phyloP scores from a whole-genome alignment of 225 moss, liverwort and hornwort genomes.

The Marchantia polymorpha region DNA sequence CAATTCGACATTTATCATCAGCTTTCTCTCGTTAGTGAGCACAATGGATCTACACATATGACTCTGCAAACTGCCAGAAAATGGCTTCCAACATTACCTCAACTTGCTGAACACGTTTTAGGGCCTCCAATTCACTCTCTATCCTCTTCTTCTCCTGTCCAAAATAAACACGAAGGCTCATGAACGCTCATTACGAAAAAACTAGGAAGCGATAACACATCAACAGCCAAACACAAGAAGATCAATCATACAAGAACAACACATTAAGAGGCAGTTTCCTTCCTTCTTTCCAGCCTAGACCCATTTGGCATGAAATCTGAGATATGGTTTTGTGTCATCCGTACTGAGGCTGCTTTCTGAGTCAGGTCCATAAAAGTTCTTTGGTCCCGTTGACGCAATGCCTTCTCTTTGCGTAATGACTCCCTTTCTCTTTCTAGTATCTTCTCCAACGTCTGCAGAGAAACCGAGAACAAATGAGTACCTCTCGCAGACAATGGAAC shows the following conservation, averaged over 20 bases:
- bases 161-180: not conserved
- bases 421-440: conserved; percentile 85
- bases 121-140: conserved; percentile 58
- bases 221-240: not conserved
- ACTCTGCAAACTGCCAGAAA: not conserved
- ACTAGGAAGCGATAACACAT: not conserved
- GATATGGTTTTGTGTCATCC: not conserved
- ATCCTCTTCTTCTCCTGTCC: conserved; percentile 67
- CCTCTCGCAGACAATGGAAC: not conserved
- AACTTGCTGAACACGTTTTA: conserved; percentile 52
- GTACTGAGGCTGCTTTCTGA: conserved; percentile 68
- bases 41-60: not conserved
- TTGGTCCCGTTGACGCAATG: conserved; percentile 66
- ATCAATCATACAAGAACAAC: not conserved
- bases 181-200: not conserved
- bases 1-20: too few species aligned
- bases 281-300: not conserved
- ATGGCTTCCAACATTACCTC: conserved; percentile 45
- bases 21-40: not conserved
- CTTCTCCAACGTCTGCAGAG: conserved; percentile 75
- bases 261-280: not conserved
- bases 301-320: not conserved
- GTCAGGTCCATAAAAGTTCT: conserved; percentile 68
- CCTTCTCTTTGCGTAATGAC: conserved; percentile 62
- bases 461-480: not conserved